A percentile compares a stretch with the other conserved stretches of the same genome.
These are phyloP conservation scores for Populus tomentosa DNA, from an alignment of 441 rosid genomes.

Conservation along the genomic window DNA sequence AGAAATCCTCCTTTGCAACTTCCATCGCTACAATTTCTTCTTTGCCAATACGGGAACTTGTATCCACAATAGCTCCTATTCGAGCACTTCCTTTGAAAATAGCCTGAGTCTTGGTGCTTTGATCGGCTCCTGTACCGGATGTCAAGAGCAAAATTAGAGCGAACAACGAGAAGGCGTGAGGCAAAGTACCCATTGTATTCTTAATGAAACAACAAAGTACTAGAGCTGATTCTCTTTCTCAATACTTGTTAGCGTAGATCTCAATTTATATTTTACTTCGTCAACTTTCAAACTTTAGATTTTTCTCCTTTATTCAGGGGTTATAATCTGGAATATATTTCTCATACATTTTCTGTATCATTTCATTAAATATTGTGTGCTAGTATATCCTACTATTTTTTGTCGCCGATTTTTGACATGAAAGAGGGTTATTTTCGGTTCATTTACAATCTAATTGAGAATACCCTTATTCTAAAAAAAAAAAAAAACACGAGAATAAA, in stretches of 20 bases:
- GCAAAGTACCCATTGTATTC: background rate
- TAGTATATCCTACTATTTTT: no score
- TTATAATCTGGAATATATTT: no score
- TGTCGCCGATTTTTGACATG: no score
- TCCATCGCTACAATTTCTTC: slow-evolving; percentile 32
- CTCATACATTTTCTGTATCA: no score
- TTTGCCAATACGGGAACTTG: slow-evolving; percentile 18
- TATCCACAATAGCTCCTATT: slow-evolving; percentile 28
- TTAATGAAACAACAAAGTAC: background rate
- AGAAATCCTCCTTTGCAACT: slow-evolving; percentile 24
- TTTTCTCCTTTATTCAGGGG: background rate
- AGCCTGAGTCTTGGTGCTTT: background rate
- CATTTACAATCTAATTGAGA: no score
- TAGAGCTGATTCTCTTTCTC: background rate
- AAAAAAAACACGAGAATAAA: no score
- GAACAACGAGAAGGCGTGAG: background rate
- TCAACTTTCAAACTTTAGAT: background rate
- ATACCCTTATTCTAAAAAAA: no score
- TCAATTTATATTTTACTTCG: background rate
- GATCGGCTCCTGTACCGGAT: background rate
- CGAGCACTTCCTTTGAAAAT: background rate
- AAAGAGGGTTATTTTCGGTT: no score
- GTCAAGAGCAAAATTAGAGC: background rate
- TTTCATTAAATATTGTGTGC: no score
- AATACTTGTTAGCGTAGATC: background rate